Percentiles rank a stretch among this genome's conserved stretches.
These are phyloP conservation scores for Yamadazyma sp. DNA, from an alignment of 805 yeast species.

Conservation along the genomic window DNA sequence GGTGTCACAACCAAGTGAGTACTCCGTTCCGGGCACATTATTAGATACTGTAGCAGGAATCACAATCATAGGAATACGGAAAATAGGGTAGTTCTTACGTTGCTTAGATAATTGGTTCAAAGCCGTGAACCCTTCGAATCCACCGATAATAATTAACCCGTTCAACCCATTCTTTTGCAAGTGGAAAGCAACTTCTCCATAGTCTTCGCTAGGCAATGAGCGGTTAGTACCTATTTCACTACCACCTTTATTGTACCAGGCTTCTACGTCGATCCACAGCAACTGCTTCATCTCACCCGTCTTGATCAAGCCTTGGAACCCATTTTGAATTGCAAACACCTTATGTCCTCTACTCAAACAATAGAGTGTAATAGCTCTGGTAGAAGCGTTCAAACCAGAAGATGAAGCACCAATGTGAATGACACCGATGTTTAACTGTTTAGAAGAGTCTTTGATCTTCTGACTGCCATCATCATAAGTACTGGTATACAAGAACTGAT, in stretches of 20 bases:
- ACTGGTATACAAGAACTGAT: conserved; percentile 59
- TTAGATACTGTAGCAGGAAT: conserved; percentile 80
- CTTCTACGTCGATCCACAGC: conserved; percentile 67
- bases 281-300: conserved; percentile 61
- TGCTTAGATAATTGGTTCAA: conserved; percentile 64
- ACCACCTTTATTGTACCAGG: conserved; percentile 76
- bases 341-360: conserved; percentile 75
- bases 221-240: conserved; percentile 83
- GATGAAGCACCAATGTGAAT: conserved; percentile 81
- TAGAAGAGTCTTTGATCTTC: conserved; percentile 48
- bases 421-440: conserved; percentile 64
- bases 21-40: conserved; percentile 81
- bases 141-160: conserved; percentile 76
- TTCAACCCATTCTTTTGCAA: conserved; percentile 67
- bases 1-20: conserved; percentile 74
- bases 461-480: conserved; percentile 34
- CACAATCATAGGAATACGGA: conserved; percentile 74
- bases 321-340: conserved; percentile 70
- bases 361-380: conserved; percentile 69
- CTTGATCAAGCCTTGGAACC: conserved; percentile 68
- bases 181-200: conserved; percentile 70
- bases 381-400: conserved; percentile 77
- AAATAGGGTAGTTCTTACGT: conserved; percentile 62
- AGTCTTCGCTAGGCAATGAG: conserved; percentile 63
- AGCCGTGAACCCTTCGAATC: conserved; percentile 77